These are phyloP conservation scores for Prillingera fragicola DNA, from an alignment of 1,284 basidiomycete species.

Conservation along the genomic window DNA sequence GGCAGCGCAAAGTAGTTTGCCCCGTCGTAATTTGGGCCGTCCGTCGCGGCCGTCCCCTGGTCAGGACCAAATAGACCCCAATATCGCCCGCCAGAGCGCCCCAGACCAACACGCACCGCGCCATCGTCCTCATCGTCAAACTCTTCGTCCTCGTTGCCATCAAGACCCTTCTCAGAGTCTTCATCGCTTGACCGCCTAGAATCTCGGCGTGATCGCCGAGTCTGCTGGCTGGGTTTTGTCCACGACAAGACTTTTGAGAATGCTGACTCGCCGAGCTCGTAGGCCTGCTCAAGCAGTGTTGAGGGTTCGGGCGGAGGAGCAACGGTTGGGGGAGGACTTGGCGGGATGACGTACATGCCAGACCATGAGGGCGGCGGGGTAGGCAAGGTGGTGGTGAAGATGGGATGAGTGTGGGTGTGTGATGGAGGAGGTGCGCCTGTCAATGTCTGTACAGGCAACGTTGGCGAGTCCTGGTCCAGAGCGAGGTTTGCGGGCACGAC, in stretches of 20 bases:
- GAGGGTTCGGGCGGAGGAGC: slow-evolving; percentile 7
- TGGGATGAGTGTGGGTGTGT: slow-evolving; percentile 2
- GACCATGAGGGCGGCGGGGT: slow-evolving; percentile 11
- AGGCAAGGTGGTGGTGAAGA: neutral
- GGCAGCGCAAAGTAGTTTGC: slow-evolving; percentile 35
- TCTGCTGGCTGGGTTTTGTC: slow-evolving; percentile 7
- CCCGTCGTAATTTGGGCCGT: slow-evolving; percentile 4
- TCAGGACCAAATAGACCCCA: slow-evolving; percentile 31
- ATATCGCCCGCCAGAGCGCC: slow-evolving; percentile 17
- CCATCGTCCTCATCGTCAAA: slow-evolving; percentile 17
- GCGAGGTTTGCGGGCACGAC: slow-evolving; percentile 26
- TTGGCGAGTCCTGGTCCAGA: slow-evolving; percentile 9
- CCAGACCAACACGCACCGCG: slow-evolving; percentile 2
- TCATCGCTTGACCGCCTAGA: slow-evolving; percentile 23
- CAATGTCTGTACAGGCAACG: slow-evolving; percentile 12
- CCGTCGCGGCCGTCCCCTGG: slow-evolving; percentile 8
- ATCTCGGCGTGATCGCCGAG: slow-evolving; percentile 2
- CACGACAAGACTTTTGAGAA: slow-evolving; percentile 22
- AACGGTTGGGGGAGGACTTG: slow-evolving; percentile 12
- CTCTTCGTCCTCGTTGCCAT: slow-evolving; percentile 28
- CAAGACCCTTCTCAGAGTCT: slow-evolving; percentile 43
- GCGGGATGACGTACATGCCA: slow-evolving; percentile 20
- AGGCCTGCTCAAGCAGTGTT: too few relatives aligned
- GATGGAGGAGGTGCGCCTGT: slow-evolving; percentile 2
- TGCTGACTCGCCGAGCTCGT: slow-evolving; percentile 31